Evolutionary conservation across 1,284 basidiomycete species (phyloP), one percentile per base, ranked within the genome.

Genomic region (Apiotrichum montevideense): DNA sequence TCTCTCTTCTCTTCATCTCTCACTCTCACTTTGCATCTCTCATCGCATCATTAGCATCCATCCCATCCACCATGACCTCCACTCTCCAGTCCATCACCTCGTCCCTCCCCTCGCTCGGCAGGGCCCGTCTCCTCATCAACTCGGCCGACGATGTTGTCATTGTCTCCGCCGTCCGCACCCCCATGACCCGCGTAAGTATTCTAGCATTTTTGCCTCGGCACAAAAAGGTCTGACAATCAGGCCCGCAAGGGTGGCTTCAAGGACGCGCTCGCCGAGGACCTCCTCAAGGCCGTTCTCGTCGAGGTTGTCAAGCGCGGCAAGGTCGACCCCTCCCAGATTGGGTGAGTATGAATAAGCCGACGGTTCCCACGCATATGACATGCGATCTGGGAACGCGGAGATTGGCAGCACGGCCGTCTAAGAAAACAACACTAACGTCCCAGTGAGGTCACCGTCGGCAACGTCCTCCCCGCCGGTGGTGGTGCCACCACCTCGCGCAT

Each of bases 401-500:
- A 29, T 29, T 29, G 29, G 29, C 29, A 29, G 29, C 29, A 29
- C 29, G 29, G 29, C 29, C 29, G 29, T 29, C 29, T 29, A 29
- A 29, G 29, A 29, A 29, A 3, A 29, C 4, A 39, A 37, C n/a
- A 45, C 56, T 61, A 84, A 95, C 50, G 33, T 42, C 8, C 35
- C 63, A 90, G 95, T 66, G 91, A 94, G 71, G 83, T 95, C 67
- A 83, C 85, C 4, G 93, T 97, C 56, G 94, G 95, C 50, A 98
- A 93, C 73, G 95, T 97, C 47, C 85, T 98, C 35, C 90, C 92
- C 14, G 84, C 94, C 11, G 90, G 87, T 46, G 92, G 94, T 68
- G 95, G 94, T 55, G 91, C 94, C 5, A 84, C 77, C 50, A 85
- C 85, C 13, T 92, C 93, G n/a, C 86, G 95, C 63, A 96, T 97